Conservation (phyloP, 352 stramenopile species). For the Pythium aristosporum region DNA sequence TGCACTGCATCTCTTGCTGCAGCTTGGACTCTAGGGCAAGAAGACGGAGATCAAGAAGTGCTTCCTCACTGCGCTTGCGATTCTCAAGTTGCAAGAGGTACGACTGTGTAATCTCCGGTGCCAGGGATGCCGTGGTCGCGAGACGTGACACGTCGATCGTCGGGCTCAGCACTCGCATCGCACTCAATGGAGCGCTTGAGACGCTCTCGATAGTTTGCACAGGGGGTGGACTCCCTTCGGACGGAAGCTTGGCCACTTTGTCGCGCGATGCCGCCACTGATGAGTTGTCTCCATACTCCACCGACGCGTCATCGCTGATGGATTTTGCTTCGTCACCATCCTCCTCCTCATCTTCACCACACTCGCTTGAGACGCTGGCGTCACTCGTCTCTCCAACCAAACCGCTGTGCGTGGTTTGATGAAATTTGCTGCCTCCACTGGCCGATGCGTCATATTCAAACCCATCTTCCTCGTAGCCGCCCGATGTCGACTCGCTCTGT, state of each 20-base stretch:
- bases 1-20: conserved; percentile 26
- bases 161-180: neutral
- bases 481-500: neutral
- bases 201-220: neutral
- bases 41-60: conserved; percentile 45
- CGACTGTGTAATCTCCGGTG: conserved; percentile 21
- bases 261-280: neutral
- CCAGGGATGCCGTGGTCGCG: neutral
- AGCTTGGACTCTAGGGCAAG: conserved; percentile 43
- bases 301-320: neutral
- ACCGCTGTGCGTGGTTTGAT: neutral
- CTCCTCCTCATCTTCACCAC: neutral
- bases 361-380: neutral
- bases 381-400: conserved; percentile 1
- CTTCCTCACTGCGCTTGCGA: conserved; percentile 50
- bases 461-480: conserved; percentile 34
- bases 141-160: neutral
- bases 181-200: neutral
- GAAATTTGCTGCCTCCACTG: neutral
- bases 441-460: conserved; percentile 31
- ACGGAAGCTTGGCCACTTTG: neutral
- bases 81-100: conserved; percentile 50
- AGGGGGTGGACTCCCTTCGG: too few species aligned
- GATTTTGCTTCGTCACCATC: neutral
- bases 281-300: neutral